Conservation (phyloP, 768 basidiomycete species). For the Leccinum olivaceopallidum region DNA sequence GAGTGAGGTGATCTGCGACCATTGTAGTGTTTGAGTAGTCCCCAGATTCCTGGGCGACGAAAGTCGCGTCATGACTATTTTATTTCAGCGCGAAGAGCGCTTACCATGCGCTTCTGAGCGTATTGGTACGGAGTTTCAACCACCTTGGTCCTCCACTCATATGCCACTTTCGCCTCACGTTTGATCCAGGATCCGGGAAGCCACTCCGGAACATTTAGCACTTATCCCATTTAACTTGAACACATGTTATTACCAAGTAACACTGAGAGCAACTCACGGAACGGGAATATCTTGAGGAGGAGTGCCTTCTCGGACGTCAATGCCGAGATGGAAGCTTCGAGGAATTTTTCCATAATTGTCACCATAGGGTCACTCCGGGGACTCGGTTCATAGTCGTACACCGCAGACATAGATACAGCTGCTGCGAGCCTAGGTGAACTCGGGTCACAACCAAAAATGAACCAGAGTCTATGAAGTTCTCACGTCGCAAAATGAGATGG, state of each 20-base stretch:
- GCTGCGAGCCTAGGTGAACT: neutral
- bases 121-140: slow-evolving; percentile 6
- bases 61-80: neutral
- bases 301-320: neutral
- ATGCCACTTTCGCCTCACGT: neutral
- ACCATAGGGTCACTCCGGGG: slow-evolving; percentile 10
- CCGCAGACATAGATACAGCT: neutral
- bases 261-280: slow-evolving; percentile 13
- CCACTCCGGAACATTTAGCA: neutral
- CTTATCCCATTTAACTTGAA: neutral
- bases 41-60: neutral
- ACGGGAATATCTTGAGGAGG: slow-evolving; percentile 4
- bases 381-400: neutral
- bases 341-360: neutral
- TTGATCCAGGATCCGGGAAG: slow-evolving; percentile 10
- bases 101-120: neutral
- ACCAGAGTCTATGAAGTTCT: neutral
- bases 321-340: neutral
- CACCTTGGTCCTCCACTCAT: slow-evolving; percentile 1
- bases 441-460: neutral
- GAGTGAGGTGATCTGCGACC: neutral
- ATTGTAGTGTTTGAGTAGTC: neutral
- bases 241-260: slow-evolving; percentile 3
- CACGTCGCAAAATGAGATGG: neutral
- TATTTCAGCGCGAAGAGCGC: neutral